phyloP scores from a whole-genome alignment of 768 basidiomycete genomes.

The Leucocoprinus leucothites region DNA sequence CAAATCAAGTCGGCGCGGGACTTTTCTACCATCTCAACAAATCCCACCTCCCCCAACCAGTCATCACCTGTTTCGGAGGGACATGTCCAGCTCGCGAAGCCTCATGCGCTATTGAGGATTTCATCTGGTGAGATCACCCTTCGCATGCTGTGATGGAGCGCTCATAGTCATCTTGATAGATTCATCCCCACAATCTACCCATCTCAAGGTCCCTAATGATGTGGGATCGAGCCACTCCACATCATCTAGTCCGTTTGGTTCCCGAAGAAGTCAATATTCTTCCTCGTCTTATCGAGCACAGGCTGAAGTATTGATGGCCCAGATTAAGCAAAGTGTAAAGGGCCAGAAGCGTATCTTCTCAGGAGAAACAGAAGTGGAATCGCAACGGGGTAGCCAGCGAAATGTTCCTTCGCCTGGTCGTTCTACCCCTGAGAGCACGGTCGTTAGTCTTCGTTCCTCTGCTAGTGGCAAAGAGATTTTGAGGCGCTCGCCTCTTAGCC shows the following conservation, averaged over 20 bases:
- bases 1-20: conserved; percentile 76
- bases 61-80: conserved; percentile 20
- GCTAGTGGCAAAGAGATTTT: conserved; percentile 30
- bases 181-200: conserved; percentile 27
- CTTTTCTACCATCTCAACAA: conserved; percentile 72
- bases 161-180: conserved; percentile 18
- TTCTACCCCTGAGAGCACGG: conserved; percentile 14
- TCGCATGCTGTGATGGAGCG: background rate
- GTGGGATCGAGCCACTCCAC: conserved; percentile 24
- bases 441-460: conserved; percentile 1
- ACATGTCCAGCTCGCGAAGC: conserved; percentile 11
- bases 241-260: conserved; percentile 27
- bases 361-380: conserved; percentile 51
- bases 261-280: conserved; percentile 42
- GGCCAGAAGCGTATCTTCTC: conserved; percentile 72
- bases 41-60: conserved; percentile 37
- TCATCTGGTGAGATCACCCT: background rate
- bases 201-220: conserved; percentile 30
- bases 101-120: background rate
- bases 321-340: conserved; percentile 78
- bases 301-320: conserved; percentile 80
- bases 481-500: conserved; percentile 20
- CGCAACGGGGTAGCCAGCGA: conserved; percentile 29
- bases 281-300: conserved; percentile 71
- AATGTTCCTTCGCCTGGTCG: background rate